Evolutionary conservation across 768 basidiomycete genomes (phyloP), one percentile per base, ranked within the genome.

Genomic region (Podaxis sp.): DNA sequence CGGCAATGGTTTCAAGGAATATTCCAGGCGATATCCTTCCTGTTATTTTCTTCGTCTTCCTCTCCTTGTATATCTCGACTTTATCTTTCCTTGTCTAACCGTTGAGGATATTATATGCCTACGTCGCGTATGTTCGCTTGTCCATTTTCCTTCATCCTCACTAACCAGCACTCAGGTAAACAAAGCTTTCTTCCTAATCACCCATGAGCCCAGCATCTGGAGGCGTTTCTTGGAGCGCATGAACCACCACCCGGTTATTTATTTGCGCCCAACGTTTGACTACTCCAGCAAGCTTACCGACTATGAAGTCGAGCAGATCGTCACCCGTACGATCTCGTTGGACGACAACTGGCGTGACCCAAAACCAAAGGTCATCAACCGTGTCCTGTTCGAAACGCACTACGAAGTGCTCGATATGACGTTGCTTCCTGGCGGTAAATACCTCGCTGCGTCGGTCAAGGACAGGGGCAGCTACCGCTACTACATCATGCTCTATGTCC

Each of bases 151-250:
- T 8, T 33, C 13, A 4, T 38, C 17, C 38, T 20, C 56, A 22
- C 28, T 57, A 17, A 8, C 33, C 44, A 20, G 33, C 33, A 33
- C 33, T 10, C 41, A 54, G 89, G 83, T 85, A 33, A 84, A 80
- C 76, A 86, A 80, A 66, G 69, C 80, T 3, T 85, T 86, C 66
- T 88, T 83, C 67, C 71, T 85, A 33, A 77, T 90, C 62, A 88
- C 87, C 0, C 86, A 89, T 61, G 84, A 89, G 65, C 82, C 87
- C 17, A 73, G 84, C 51, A 84, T 90, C 44, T 90, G 89, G 89
- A 88, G 86, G 70, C 82, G 82, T 17, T 84, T 87, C 64, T 74
- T 90, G 62, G 71, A 75, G 44, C 71, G 74, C n/a, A 76, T 88
- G 65, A 77, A 77, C 26, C 75, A 86, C n/a, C 61, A 62, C 26